A percentile compares a stretch with the other conserved stretches of the same genome.
Conservation (phyloP, 129 eudicot species). For the Ambrosia artemisiifolia region DNA sequence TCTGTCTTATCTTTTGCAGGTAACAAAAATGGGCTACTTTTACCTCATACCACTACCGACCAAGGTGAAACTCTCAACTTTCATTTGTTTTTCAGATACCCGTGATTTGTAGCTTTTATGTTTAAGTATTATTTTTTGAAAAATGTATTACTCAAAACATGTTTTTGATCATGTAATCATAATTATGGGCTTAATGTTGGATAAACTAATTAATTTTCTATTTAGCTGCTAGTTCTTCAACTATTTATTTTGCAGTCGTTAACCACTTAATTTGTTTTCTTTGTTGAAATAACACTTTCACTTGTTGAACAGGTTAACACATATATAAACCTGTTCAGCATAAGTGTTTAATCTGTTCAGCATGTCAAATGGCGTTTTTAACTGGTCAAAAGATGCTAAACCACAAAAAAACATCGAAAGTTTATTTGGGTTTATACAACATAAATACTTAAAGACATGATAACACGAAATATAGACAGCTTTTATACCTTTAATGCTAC, state of each 20-base stretch:
- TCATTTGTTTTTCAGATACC: neutral
- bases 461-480: neutral
- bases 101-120: neutral
- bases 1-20: constrained; percentile 23
- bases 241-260: neutral
- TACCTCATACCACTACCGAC: constrained; percentile 46
- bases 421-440: neutral
- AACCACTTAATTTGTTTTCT: neutral
- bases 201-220: neutral
- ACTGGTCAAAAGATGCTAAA: neutral
- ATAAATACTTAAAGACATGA: neutral
- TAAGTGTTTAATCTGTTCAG: neutral
- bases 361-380: neutral
- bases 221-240: neutral
- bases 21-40: constrained; percentile 42
- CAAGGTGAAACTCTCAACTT: constrained; percentile 45
- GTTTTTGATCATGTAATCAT: neutral
- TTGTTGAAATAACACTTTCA: neutral
- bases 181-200: neutral
- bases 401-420: neutral
- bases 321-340: neutral
- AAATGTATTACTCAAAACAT: neutral
- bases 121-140: neutral
- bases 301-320: neutral
- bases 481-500: neutral